phyloP scores from a whole-genome alignment of 352 stramenopile species.

The Globisporangium splendens region DNA sequence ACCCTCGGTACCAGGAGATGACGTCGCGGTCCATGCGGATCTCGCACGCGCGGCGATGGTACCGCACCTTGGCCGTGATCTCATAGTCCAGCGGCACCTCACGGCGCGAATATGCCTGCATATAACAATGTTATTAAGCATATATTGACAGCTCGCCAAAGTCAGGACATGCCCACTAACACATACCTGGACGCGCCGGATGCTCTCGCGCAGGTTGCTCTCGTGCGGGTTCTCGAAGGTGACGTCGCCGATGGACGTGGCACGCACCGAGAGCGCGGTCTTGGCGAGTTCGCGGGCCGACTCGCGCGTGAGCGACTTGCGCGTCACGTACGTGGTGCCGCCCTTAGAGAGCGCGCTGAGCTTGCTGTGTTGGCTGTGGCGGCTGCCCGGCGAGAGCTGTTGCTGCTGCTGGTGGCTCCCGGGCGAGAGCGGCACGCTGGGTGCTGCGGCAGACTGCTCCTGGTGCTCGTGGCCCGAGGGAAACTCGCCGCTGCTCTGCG shows the following conservation, averaged over 20 bases:
- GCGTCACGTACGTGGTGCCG: constrained; percentile 27
- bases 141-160: too few relatives aligned
- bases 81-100: constrained; percentile 65
- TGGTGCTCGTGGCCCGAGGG: constrained; percentile 6
- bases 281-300: constrained; percentile 67
- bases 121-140: too few relatives aligned
- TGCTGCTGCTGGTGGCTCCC: not conserved
- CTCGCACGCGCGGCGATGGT: constrained; percentile 46
- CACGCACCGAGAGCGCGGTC: constrained; percentile 61
- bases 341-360: constrained; percentile 17
- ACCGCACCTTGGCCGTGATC: constrained; percentile 43
- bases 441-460: not conserved
- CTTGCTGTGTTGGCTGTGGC: constrained; percentile 16
- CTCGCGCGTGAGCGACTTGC: constrained; percentile 34
- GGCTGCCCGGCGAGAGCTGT: constrained; percentile 12
- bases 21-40: constrained; percentile 59
- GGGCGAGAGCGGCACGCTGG: constrained; percentile 11
- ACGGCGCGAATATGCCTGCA: constrained; percentile 67
- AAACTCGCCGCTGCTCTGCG: not conserved
- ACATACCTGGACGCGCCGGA: constrained; percentile 64
- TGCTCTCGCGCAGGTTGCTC: constrained; percentile 62
- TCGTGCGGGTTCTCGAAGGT: constrained; percentile 69
- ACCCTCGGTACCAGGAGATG: constrained; percentile 56
- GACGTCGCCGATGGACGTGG: constrained; percentile 70
- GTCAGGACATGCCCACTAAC: too few relatives aligned